Conservation (phyloP, 768 basidiomycete species). For the Lentinula sp. region DNA sequence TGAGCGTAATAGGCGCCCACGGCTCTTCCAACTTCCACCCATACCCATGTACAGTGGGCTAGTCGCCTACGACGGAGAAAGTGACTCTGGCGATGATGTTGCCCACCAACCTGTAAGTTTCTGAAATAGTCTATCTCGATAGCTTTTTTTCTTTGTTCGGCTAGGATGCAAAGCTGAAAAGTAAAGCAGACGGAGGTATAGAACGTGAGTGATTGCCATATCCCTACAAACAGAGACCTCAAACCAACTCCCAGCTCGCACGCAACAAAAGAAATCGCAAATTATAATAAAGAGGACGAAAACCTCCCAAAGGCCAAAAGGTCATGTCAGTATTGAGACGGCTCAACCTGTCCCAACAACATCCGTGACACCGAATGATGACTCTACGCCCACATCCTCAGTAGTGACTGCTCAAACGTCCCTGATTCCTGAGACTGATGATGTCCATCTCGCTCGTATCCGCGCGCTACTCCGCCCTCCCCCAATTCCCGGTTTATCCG, state of each 20-base stretch:
- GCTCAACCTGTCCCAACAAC: slow-evolving; percentile 11
- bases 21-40: background rate
- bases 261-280: slow-evolving; percentile 43
- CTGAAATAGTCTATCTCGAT: slow-evolving; percentile 24
- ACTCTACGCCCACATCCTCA: background rate
- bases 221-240: background rate
- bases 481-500: slow-evolving; percentile 52
- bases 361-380: background rate
- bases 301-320: slow-evolving; percentile 30
- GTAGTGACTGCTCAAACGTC: slow-evolving; percentile 9
- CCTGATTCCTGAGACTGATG: slow-evolving; percentile 7
- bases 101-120: slow-evolving; percentile 14
- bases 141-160: slow-evolving; percentile 65
- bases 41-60: slow-evolving; percentile 30
- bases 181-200: slow-evolving; percentile 24
- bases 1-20: background rate
- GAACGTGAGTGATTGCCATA: slow-evolving; percentile 29
- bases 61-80: slow-evolving; percentile 59
- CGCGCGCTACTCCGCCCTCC: slow-evolving; percentile 56
- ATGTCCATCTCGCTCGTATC: slow-evolving; percentile 48
- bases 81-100: slow-evolving; percentile 40
- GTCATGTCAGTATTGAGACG: slow-evolving; percentile 44
- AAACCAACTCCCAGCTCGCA: slow-evolving; percentile 24
- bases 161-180: slow-evolving; percentile 55
- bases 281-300: slow-evolving; percentile 48